phyloP scores from a whole-genome alignment of 2,329 filamentous ascomycete species.

The Aspergillus eucalypticola region DNA sequence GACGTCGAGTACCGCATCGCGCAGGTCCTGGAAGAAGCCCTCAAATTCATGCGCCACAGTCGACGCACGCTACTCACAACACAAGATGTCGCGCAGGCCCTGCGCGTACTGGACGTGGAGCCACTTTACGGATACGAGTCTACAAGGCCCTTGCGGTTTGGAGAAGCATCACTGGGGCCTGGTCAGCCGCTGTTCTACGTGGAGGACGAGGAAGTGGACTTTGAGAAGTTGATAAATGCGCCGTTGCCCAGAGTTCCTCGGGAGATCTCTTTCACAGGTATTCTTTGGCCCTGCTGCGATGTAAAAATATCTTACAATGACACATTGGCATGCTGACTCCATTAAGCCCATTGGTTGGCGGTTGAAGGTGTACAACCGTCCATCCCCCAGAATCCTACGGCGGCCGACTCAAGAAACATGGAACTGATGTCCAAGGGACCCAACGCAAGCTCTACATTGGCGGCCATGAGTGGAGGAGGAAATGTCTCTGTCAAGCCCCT shows the following conservation, averaged over 20 bases:
- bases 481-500: conserved; percentile 81
- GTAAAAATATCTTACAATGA: not conserved
- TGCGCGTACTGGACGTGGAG: conserved; percentile 86
- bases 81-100: conserved; percentile 82
- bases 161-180: conserved; percentile 88
- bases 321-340: not conserved
- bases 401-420: conserved; percentile 76
- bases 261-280: conserved; percentile 89
- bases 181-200: conserved; percentile 96
- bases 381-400: conserved; percentile 93
- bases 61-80: conserved; percentile 85
- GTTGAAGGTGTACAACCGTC: conserved; percentile 96
- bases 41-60: conserved; percentile 93
- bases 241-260: conserved; percentile 91
- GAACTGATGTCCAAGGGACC: conserved; percentile 89
- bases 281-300: not conserved
- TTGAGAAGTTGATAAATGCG: conserved; percentile 97
- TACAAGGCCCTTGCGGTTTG: conserved; percentile 82
- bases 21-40: conserved; percentile 87
- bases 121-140: conserved; percentile 96
- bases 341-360: conserved; percentile 87
- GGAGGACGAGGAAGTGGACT: conserved; percentile 97
- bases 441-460: conserved; percentile 80
- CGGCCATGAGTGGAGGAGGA: conserved; percentile 79
- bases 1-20: conserved; percentile 95